Conservation (phyloP, 2,329 filamentous ascomycete genomes). For the Pleurostoma richardsiae region DNA sequence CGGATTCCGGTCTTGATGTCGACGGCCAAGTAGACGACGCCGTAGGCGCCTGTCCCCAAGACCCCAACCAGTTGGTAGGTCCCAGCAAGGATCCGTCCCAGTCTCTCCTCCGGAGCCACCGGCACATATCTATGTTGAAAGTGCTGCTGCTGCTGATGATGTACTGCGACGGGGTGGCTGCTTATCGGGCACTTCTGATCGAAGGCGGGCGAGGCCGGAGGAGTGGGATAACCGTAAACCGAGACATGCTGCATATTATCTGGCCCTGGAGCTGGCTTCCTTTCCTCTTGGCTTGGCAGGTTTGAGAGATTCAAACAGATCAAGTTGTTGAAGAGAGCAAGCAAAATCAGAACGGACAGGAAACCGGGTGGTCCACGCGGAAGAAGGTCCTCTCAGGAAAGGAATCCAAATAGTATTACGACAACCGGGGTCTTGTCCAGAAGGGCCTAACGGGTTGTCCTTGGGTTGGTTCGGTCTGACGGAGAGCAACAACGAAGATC, state of each 20-base stretch:
- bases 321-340: background rate
- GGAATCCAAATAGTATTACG: background rate
- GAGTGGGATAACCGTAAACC: conserved; percentile 51
- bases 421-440: background rate
- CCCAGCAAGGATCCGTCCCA: conserved; percentile 79
- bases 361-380: background rate
- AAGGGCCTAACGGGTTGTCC: background rate
- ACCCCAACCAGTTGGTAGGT: conserved; percentile 80
- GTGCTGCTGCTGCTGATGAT: conserved; percentile 19
- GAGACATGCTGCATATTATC: conserved; percentile 57
- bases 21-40: conserved; percentile 87
- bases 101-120: conserved; percentile 71
- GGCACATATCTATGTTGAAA: conserved; percentile 44
- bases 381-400: background rate
- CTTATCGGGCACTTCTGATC: conserved; percentile 42
- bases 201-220: conserved; percentile 49
- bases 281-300: background rate
- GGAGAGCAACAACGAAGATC: conserved; percentile 11
- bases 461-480: conserved; percentile 6
- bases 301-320: background rate
- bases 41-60: conserved; percentile 90
- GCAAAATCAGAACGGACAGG: background rate
- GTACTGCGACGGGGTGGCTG: conserved; percentile 22
- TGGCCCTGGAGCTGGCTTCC: conserved; percentile 15
- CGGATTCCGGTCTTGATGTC: conserved; percentile 75